Conservation (phyloP, 768 basidiomycete genomes). For the Holtermannia corniformis region DNA sequence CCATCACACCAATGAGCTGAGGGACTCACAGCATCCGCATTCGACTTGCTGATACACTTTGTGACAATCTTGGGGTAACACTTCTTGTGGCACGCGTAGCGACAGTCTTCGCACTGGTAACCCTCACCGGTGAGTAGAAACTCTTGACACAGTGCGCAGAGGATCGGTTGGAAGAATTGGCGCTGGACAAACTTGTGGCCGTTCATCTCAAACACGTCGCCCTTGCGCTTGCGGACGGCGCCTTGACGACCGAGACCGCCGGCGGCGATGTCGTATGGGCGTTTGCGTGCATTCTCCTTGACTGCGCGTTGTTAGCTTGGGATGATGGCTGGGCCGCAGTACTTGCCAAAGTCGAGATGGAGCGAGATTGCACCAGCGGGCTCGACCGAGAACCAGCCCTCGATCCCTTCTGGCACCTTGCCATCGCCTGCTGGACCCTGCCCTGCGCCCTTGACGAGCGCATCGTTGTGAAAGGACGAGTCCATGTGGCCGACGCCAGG, state of each 20-base stretch:
- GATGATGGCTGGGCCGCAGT: not conserved
- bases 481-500: constrained; percentile 4
- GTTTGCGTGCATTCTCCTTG: constrained; percentile 86
- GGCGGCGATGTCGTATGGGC: constrained; percentile 72
- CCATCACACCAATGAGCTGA: not conserved
- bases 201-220: constrained; percentile 98
- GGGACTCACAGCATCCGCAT: constrained; percentile 66
- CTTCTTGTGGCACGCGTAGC: constrained; percentile 98
- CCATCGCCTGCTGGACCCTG: constrained; percentile 9
- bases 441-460: not conserved
- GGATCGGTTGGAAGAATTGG: constrained; percentile 97
- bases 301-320: constrained; percentile 48
- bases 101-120: constrained; percentile 99
- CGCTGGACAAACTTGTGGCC: constrained; percentile 95
- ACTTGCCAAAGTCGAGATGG: constrained; percentile 82
- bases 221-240: constrained; percentile 94
- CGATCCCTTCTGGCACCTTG: constrained; percentile 61
- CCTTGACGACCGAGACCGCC: constrained; percentile 95
- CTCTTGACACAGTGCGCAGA: constrained; percentile 95
- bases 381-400: constrained; percentile 95
- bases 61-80: constrained; percentile 98
- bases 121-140: constrained; percentile 94
- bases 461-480: not conserved
- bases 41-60: constrained; percentile 97
- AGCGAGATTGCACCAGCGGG: constrained; percentile 89